Conservation (phyloP, 352 stramenopile genomes). For the Globisporangium viniferum region DNA sequence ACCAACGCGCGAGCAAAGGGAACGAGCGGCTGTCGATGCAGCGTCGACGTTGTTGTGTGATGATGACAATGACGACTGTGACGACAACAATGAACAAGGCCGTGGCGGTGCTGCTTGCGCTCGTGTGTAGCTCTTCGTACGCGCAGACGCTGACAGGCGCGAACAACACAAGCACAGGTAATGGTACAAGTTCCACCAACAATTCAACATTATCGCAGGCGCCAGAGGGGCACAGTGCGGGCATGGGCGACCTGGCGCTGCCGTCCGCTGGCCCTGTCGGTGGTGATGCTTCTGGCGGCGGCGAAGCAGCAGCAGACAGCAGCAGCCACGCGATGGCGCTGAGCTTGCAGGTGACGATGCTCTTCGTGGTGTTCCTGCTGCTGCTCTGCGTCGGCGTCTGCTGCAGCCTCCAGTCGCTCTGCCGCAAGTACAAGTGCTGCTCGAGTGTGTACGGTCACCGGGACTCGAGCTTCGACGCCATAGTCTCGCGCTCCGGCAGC, state of each 20-base stretch:
- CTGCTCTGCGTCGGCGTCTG: conserved; percentile 28
- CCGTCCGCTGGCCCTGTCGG: not conserved
- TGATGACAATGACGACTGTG: not conserved
- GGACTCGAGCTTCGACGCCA: conserved; percentile 25
- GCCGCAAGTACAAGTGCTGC: conserved; percentile 25
- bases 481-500: conserved; percentile 21
- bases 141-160: not conserved
- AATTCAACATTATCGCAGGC: not conserved
- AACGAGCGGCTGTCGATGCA: not conserved
- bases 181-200: not conserved
- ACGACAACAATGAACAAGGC: not conserved
- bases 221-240: not conserved
- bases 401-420: conserved; percentile 36
- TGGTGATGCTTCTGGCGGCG: not conserved
- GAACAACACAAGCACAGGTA: not conserved
- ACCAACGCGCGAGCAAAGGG: not conserved
- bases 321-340: not conserved
- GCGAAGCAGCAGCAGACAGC: not conserved
- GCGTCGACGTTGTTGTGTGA: not conserved
- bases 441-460: conserved; percentile 1
- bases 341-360: conserved; percentile 26
- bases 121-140: not conserved
- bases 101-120: not conserved
- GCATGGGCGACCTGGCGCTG: not conserved
- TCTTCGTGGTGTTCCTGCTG: conserved; percentile 35